Base-by-base conservation (phyloP, 148 eudicot genomes). In the Amaranthus palmeri region DNA sequence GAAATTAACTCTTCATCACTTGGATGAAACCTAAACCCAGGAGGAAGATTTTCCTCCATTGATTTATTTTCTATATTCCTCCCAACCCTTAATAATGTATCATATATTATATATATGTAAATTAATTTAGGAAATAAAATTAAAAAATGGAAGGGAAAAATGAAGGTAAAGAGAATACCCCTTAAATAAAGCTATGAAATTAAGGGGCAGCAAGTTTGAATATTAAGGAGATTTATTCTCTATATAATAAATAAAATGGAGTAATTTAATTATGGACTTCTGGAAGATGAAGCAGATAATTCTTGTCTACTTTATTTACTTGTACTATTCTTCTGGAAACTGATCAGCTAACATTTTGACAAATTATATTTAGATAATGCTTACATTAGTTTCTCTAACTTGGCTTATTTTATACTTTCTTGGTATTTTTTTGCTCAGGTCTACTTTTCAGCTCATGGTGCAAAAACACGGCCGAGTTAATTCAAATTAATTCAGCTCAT, bases 1-100 rank as follows among this genome's bases (percentile, higher is more conserved):
- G 92, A 83, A 44, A 92, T 87, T 53, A 89, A 89, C 73, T 91
- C 97, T 64, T 92, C 97, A 68, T 92, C 97, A 2, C 90, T 86
- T 0, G 97, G 97, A 72, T 92, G 95, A 67, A 92, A 92, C 74
- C 97, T 81, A 70, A 92, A 92, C 10, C 97, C 97, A 8, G 97
- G 95, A 83, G 97, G 95, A 74, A 92, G 97, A 61, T 76, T 87
- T 64, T 91, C 93, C 92, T 85, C 93, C 92, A 91, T 91, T 61
- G 3, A 61, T 67, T 4, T 10, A 3, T 3, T 17, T 8, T 0
- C 25, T 6, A 10, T 11, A 55, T 63, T 17, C 12, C 3, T 3
- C 36, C 6, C 5, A 10, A 42, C 0, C 41, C 10, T 8, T 17
- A 8, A 18, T 15, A 40, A 25, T 52, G 12, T 43, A 4, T 15